Percentiles rank a stretch among this genome's conserved stretches.
Evolutionary conservation across 495 filamentous ascomycete genomes (phyloP).

Genomic region (Sphaerosporella brunnea): DNA sequence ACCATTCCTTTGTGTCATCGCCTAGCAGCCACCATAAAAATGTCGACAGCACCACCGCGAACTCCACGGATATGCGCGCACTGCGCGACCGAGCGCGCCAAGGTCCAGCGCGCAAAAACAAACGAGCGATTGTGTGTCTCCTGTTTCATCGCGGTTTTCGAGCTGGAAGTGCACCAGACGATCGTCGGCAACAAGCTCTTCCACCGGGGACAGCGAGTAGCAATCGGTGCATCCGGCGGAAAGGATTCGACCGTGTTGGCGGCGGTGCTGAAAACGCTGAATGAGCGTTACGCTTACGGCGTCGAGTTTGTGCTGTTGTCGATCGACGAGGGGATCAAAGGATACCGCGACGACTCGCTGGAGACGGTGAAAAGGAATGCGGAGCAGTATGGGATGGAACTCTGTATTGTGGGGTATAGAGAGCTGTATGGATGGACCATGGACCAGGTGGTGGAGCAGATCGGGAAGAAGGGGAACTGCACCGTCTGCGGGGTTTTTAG

Average conservation of each 20-base stretch:
- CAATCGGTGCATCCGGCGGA: slow-evolving; percentile 89
- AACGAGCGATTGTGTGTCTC: slow-evolving; percentile 72
- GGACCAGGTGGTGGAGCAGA: slow-evolving; percentile 89
- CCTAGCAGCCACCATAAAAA: no score
- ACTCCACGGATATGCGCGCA: slow-evolving; percentile 37
- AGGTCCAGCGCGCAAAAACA: slow-evolving; percentile 89
- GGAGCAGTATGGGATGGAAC: slow-evolving; percentile 69
- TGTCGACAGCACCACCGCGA: not conserved
- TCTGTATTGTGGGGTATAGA: slow-evolving; percentile 80
- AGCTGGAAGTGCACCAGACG: slow-evolving; percentile 84
- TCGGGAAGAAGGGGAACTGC: slow-evolving; percentile 97
- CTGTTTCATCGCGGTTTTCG: slow-evolving; percentile 77
- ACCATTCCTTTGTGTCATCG: no score
- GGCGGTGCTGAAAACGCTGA: slow-evolving; percentile 83
- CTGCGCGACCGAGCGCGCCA: slow-evolving; percentile 58
- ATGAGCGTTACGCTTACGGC: slow-evolving; percentile 74
- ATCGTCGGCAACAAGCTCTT: slow-evolving; percentile 67
- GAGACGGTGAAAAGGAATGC: slow-evolving; percentile 94
- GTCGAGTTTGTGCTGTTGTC: slow-evolving; percentile 71
- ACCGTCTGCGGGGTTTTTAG: slow-evolving; percentile 97
- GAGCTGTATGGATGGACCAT: slow-evolving; percentile 98
- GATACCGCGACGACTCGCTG: slow-evolving; percentile 85
- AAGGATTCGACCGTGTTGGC: slow-evolving; percentile 97
- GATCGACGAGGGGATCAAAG: slow-evolving; percentile 93
- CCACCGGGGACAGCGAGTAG: slow-evolving; percentile 64